Evolutionary conservation across 768 basidiomycete species (phyloP).

Genomic region (Suillus plorans): DNA sequence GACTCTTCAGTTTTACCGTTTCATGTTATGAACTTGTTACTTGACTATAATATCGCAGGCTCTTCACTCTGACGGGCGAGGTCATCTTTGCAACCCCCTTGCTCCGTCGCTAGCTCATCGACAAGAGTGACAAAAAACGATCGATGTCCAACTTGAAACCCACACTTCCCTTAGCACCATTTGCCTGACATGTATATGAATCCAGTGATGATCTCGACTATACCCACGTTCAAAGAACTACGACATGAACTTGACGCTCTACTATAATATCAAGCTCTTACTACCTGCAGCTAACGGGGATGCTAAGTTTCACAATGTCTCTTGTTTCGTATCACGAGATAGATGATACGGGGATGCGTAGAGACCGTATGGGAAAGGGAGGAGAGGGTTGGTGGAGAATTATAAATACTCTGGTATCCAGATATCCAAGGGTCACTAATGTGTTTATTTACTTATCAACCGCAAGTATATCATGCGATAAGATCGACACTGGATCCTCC

Average conservation of each 20-base stretch:
- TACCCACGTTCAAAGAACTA: constrained; percentile 87
- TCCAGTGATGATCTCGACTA: constrained; percentile 76
- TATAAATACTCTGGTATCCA: constrained; percentile 71
- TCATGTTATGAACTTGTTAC: constrained; percentile 90
- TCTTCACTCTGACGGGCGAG: constrained; percentile 69
- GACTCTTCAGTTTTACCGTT: constrained; percentile 62
- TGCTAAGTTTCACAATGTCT: constrained; percentile 68
- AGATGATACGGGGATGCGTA: constrained; percentile 71
- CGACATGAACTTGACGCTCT: constrained; percentile 90
- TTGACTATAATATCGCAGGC: constrained; percentile 88
- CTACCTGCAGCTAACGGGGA: constrained; percentile 70
- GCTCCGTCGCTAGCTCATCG: constrained; percentile 61
- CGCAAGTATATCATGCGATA: not conserved
- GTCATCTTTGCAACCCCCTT: constrained; percentile 80
- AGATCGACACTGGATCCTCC: not conserved
- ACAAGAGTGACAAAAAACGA: constrained; percentile 57
- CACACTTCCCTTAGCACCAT: not conserved
- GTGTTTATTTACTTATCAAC: constrained; percentile 8
- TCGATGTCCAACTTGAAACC: constrained; percentile 56
- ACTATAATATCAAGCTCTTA: constrained; percentile 91
- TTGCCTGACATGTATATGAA: constrained; percentile 8
- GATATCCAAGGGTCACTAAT: not conserved
- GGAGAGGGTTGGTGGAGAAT: constrained; percentile 73
- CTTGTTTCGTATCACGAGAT: constrained; percentile 73
- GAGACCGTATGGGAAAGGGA: constrained; percentile 82